Conservation (phyloP, 192 early-diverging fungal species). For the Coemansia sp. region DNA sequence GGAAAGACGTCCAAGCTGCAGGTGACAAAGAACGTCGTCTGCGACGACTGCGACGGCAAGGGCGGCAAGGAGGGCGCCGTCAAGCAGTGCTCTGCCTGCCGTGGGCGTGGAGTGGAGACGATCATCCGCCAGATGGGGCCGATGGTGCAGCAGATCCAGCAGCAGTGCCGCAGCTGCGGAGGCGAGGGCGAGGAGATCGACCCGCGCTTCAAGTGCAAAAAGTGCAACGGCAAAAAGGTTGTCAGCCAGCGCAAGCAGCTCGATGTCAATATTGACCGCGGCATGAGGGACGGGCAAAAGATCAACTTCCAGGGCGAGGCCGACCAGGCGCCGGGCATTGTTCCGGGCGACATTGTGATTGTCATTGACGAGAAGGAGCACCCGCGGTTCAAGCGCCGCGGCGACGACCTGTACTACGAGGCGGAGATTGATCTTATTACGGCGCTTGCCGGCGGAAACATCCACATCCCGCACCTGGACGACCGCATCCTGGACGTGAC, state of each 20-base stretch:
- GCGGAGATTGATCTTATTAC: slow-evolving; percentile 93
- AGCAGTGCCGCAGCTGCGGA: slow-evolving; percentile 87
- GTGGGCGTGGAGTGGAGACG: slow-evolving; percentile 88
- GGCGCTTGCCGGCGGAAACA: slow-evolving; percentile 92
- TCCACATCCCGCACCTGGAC: slow-evolving; percentile 91
- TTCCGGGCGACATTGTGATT: slow-evolving; percentile 99
- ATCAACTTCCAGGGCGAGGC: slow-evolving; percentile 94
- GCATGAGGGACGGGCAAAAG: slow-evolving; percentile 96
- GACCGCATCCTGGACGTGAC: slow-evolving; percentile 84
- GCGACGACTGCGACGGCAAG: slow-evolving; percentile 86
- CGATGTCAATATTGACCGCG: slow-evolving; percentile 97
- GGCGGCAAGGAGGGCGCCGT: slow-evolving; percentile 96
- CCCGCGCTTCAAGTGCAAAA: slow-evolving; percentile 86
- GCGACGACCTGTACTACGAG: slow-evolving; percentile 89
- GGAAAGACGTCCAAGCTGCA: slow-evolving; percentile 95
- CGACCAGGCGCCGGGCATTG: slow-evolving; percentile 89
- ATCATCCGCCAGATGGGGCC: slow-evolving; percentile 95
- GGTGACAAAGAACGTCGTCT: slow-evolving; percentile 91
- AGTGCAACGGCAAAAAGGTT: slow-evolving; percentile 89
- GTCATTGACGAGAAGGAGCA: slow-evolving; percentile 95
- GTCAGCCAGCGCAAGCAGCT: slow-evolving; percentile 90
- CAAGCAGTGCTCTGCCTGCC: slow-evolving; percentile 78
- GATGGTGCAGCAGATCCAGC: slow-evolving; percentile 99
- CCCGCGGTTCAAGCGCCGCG: slow-evolving; percentile 88
- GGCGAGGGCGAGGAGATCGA: slow-evolving; percentile 92